phyloP scores from a whole-genome alignment of 257 asterid genomes.

The Nicotiana tabacum region DNA sequence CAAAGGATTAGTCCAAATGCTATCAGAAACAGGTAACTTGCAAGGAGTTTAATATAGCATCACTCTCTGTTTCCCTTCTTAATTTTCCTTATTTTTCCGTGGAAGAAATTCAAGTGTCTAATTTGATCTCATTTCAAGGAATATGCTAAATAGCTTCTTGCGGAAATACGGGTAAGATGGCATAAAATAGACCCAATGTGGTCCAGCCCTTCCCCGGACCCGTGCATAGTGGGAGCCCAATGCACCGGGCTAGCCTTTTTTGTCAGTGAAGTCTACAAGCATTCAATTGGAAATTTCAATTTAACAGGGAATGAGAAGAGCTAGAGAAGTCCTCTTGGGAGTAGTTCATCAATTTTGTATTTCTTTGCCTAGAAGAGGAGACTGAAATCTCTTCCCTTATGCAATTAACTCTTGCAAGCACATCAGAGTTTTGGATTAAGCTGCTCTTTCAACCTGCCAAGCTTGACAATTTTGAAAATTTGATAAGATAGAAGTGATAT shows the following conservation, averaged over 20 bases:
- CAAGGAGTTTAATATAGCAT: not conserved
- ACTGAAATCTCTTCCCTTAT: not conserved
- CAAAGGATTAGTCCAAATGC: slow-evolving; percentile 3
- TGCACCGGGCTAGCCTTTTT: not conserved
- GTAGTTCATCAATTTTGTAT: not conserved
- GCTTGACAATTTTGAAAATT: not conserved
- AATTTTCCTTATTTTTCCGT: not conserved
- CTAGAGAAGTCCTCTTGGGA: not conserved
- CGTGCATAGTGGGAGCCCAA: not conserved
- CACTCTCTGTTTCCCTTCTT: not conserved
- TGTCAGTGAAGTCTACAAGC: not conserved
- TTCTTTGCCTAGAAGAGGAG: not conserved
- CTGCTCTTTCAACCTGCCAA: not conserved
- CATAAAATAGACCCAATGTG: no score
- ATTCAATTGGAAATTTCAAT: not conserved
- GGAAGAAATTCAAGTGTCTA: not conserved
- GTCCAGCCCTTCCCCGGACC: no score
- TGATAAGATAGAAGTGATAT: not conserved
- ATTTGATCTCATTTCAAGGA: not conserved
- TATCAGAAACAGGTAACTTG: not conserved
- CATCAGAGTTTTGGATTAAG: not conserved
- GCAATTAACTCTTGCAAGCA: not conserved
- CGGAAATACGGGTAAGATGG: not conserved
- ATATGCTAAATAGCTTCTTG: not conserved
- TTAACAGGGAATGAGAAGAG: not conserved